Evolutionary conservation across 108 stramenopile genomes (phyloP).

Genomic region (Skeletonema potamos): DNA sequence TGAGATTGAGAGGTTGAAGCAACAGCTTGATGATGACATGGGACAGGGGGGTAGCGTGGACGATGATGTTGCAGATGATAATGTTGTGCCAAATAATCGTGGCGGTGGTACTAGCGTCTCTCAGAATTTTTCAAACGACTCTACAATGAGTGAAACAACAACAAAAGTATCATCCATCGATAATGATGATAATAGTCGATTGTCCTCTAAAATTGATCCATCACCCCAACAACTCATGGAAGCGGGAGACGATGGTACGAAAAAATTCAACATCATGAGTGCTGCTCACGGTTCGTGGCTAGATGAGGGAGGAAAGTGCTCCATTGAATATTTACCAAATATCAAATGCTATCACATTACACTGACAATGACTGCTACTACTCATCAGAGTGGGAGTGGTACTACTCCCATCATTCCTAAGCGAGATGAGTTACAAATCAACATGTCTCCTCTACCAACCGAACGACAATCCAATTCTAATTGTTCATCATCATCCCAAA

Average conservation of each 20-base stretch:
- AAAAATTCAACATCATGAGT: background rate
- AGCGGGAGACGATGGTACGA: background rate
- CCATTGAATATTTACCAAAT: constrained; percentile 44
- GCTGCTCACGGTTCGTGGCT: constrained; percentile 25
- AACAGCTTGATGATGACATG: background rate
- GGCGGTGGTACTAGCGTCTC: too few relatives aligned
- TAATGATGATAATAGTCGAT: background rate
- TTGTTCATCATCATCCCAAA: background rate
- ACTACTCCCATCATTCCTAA: background rate
- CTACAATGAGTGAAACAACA: background rate
- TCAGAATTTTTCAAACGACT: too few relatives aligned
- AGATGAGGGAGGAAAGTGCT: constrained; percentile 19
- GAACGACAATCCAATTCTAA: background rate
- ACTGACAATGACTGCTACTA: constrained; percentile 7
- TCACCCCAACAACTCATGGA: background rate
- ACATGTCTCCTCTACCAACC: background rate
- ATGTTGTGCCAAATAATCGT: background rate
- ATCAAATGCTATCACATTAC: constrained; percentile 36
- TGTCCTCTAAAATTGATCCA: background rate
- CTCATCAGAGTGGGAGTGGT: background rate
- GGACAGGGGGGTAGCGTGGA: background rate
- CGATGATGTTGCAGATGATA: background rate
- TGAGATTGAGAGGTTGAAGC: constrained; percentile 21
- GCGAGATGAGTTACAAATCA: constrained; percentile 16
- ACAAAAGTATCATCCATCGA: too few relatives aligned